phyloP scores from a whole-genome alignment of 345 rosid species.

The Syzygium aqueum region DNA sequence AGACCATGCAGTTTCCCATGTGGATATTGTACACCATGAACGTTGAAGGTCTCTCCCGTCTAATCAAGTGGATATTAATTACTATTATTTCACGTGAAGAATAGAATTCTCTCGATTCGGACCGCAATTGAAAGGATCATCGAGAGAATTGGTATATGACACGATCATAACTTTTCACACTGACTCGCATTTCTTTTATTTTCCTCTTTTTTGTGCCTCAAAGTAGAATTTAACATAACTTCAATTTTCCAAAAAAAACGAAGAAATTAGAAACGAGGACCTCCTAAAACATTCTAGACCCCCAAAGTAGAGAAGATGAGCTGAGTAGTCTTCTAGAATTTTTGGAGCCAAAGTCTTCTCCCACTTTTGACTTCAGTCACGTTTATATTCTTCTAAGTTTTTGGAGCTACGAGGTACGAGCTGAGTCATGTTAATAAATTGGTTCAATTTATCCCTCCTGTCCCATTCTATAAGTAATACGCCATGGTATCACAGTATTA shows the following conservation, averaged over 20 bases:
- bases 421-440: background rate
- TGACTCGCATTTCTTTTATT: no score
- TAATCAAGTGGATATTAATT: background rate
- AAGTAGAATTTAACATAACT: no score
- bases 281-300: no score
- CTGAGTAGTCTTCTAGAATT: background rate
- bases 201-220: no score
- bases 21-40: background rate
- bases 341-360: background rate
- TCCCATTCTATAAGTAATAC: background rate
- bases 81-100: background rate
- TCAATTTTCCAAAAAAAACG: no score
- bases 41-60: background rate
- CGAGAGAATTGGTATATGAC: no score
- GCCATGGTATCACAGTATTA: no score
- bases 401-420: background rate
- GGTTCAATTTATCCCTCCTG: no score
- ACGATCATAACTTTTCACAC: no score
- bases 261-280: no score
- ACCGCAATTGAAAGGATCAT: background rate
- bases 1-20: background rate
- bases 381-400: background rate
- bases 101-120: background rate
- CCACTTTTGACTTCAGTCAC: background rate
- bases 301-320: no score